These are phyloP conservation scores for Poronia punctata DNA, from an alignment of 495 filamentous ascomycete genomes.

Conservation along the genomic window DNA sequence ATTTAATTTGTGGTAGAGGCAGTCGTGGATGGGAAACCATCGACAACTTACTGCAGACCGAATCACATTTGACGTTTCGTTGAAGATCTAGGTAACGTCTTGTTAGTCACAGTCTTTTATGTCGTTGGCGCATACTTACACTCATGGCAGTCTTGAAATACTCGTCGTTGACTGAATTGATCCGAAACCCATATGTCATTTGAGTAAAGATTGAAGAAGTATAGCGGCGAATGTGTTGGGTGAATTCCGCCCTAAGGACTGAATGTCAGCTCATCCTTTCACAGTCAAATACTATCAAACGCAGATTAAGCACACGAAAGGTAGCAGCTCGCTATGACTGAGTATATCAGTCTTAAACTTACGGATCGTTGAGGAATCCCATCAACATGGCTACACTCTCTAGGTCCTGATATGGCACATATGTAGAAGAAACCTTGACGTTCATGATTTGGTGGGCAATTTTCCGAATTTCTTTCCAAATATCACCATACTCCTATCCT, in stretches of 20 bases:
- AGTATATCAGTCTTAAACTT: too few species aligned
- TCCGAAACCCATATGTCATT: slow-evolving; percentile 51
- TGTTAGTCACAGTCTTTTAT: not conserved
- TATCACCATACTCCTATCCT: slow-evolving; percentile 24
- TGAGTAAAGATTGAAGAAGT: slow-evolving; percentile 48
- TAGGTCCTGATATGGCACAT: slow-evolving; percentile 22
- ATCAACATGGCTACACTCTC: slow-evolving; percentile 22
- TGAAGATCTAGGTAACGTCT: too few species aligned
- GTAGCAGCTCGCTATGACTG: too few species aligned
- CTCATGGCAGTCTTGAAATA: slow-evolving; percentile 48
- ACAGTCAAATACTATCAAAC: too few species aligned
- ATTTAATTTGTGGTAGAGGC: too few species aligned
- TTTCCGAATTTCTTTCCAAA: slow-evolving; percentile 38
- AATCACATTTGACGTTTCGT: too few species aligned
- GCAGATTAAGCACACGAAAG: too few species aligned
- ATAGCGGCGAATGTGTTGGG: slow-evolving; percentile 36
- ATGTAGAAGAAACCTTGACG: slow-evolving; percentile 24
- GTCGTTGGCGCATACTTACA: not conserved
- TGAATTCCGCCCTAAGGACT: too few species aligned
- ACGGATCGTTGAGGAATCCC: slow-evolving; percentile 16
- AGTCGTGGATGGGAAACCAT: too few species aligned
- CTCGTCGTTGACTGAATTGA: slow-evolving; percentile 39
- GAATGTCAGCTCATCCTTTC: too few species aligned
- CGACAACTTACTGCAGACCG: too few species aligned
- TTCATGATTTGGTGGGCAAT: slow-evolving; percentile 23